These are phyloP conservation scores for Saccharomycopsis capsularis DNA, from an alignment of 805 yeast genomes.

Conservation along the genomic window DNA sequence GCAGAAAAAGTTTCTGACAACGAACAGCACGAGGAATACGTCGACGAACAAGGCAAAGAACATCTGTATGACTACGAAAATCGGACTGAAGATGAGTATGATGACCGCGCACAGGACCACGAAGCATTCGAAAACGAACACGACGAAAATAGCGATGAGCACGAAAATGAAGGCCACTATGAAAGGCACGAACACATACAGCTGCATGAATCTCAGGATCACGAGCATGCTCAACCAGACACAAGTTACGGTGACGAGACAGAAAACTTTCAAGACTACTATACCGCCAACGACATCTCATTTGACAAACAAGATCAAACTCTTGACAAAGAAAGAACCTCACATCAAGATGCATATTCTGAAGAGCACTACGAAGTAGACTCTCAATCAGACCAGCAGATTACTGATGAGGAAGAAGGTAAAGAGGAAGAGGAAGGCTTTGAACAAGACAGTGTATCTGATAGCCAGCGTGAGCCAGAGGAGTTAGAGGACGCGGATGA, in stretches of 20 bases:
- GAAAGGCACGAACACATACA: too few species aligned
- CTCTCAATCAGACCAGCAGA: neutral
- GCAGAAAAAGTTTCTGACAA: neutral
- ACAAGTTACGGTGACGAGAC: too few species aligned
- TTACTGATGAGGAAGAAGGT: neutral
- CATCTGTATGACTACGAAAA: neutral
- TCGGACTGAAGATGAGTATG: neutral
- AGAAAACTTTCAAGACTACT: neutral
- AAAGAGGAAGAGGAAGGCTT: neutral
- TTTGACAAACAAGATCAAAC: neutral
- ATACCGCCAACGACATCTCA: neutral
- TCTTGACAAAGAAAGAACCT: neutral
- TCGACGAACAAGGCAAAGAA: neutral
- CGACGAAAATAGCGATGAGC: neutral
- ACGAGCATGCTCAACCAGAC: too few species aligned
- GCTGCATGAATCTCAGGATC: too few species aligned
- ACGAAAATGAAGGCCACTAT: neutral
- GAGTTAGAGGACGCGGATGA: too few species aligned
- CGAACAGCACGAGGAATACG: neutral
- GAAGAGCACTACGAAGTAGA: too few species aligned
- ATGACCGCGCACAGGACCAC: neutral
- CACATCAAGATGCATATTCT: too few species aligned
- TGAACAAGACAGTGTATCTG: neutral
- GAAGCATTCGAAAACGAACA: neutral
- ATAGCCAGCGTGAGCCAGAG: too few species aligned